Conservation (phyloP, 2,329 filamentous ascomycete genomes). For the Whalleya microplaca region DNA sequence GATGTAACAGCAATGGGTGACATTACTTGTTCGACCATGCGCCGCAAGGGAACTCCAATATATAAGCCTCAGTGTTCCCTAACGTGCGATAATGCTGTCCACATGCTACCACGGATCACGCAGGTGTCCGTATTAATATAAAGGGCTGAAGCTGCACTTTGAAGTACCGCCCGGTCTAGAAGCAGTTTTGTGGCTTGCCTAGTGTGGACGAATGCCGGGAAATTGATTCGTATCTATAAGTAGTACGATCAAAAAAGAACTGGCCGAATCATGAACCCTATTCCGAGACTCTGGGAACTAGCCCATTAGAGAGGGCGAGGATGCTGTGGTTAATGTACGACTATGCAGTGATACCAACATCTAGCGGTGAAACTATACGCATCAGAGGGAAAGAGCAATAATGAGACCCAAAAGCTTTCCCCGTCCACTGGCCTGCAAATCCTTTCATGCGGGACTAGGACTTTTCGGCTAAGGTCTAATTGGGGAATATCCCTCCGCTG, state of each 20-base stretch:
- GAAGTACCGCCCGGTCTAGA: background rate
- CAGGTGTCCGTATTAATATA: no score
- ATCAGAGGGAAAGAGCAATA: background rate
- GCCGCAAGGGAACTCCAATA: no score
- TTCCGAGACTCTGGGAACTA: slow-evolving; percentile 20
- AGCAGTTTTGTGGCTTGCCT: background rate
- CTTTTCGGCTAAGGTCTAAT: background rate
- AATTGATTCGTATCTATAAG: slow-evolving; percentile 9
- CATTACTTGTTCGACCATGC: no score
- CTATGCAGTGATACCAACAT: slow-evolving; percentile 15
- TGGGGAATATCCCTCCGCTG: slow-evolving; percentile 6
- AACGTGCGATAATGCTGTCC: no score
- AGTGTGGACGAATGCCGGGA: background rate
- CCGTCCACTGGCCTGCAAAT: background rate
- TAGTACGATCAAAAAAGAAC: no score
- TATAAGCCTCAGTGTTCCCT: no score
- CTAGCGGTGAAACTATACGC: slow-evolving; percentile 8
- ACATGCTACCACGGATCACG: no score
- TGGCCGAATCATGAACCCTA: slow-evolving; percentile 14
- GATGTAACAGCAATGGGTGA: no score
- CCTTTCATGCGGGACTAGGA: background rate
- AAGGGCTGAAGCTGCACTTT: background rate
- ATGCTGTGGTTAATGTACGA: slow-evolving; percentile 6
- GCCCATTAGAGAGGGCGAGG: slow-evolving; percentile 13
- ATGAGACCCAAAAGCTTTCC: background rate